These are phyloP conservation scores for Penicillium steckii DNA, from an alignment of 495 filamentous ascomycete genomes.

Conservation along the genomic window DNA sequence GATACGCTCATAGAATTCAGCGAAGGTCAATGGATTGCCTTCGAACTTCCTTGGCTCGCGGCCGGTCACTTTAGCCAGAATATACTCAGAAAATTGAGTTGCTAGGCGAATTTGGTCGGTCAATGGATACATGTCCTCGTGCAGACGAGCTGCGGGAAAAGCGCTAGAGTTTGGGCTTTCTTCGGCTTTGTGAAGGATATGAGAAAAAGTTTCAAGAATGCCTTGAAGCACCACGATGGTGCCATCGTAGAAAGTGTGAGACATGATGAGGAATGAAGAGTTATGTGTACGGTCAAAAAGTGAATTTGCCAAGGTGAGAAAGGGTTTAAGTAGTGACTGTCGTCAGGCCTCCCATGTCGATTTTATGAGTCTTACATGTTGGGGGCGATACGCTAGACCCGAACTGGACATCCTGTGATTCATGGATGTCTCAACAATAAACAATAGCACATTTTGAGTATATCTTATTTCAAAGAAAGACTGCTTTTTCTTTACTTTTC, in stretches of 20 bases:
- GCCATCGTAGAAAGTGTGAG: constrained; percentile 31
- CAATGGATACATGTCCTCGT: constrained; percentile 50
- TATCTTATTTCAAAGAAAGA: too few relatives aligned
- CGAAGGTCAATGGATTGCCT: constrained; percentile 36
- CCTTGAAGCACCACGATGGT: constrained; percentile 24
- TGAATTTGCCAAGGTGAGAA: background rate
- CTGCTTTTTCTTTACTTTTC: too few relatives aligned
- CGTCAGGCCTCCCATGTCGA: background rate
- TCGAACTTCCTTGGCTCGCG: constrained; percentile 29
- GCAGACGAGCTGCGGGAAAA: constrained; percentile 25
- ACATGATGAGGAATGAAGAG: constrained; percentile 13
- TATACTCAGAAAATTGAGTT: constrained; percentile 30
- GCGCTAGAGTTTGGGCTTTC: constrained; percentile 18
- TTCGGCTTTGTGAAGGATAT: constrained; percentile 29
- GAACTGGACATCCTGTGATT: too few relatives aligned
- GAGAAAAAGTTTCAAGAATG: constrained; percentile 30
- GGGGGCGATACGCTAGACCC: background rate
- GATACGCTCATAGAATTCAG: constrained; percentile 40
- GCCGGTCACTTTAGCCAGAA: constrained; percentile 32
- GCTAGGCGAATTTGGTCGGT: constrained; percentile 44
- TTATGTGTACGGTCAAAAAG: too few relatives aligned
- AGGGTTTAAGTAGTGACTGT: background rate
- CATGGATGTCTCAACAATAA: too few relatives aligned
- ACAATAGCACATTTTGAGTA: too few relatives aligned
- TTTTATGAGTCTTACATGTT: background rate